Evolutionary conservation across 306 rosid species (phyloP).

Genomic region (Quercus agrifolia): DNA sequence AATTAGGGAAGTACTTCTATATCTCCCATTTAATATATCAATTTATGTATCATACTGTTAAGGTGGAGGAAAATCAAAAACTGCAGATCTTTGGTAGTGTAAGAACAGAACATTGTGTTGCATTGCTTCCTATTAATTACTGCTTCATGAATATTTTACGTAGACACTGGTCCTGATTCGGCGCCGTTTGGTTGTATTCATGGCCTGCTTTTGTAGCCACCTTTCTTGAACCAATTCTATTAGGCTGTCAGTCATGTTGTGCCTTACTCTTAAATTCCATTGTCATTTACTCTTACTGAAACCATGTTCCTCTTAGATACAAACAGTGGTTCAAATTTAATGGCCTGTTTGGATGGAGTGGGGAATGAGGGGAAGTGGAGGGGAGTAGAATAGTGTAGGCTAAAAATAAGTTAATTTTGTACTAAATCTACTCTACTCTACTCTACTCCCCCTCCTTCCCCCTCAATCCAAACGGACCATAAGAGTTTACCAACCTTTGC

Average conservation of each 20-base stretch:
- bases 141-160: neutral
- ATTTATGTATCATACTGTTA: neutral
- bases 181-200: slow-evolving; percentile 36
- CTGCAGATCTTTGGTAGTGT: neutral
- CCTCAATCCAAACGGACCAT: no score
- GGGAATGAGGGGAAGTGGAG: no score
- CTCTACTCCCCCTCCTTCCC: no score
- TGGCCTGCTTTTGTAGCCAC: slow-evolving; percentile 5
- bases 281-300: neutral
- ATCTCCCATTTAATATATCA: no score
- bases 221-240: neutral
- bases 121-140: neutral
- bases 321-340: neutral
- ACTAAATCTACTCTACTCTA: no score
- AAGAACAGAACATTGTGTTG: neutral
- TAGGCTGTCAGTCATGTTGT: neutral
- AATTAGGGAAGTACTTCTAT: no score
- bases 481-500: neutral
- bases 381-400: no score
- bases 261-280: neutral
- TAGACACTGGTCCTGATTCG: slow-evolving; percentile 26
- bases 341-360: no score
- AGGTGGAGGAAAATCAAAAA: neutral
- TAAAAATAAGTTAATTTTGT: no score
- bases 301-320: neutral